phyloP scores from a whole-genome alignment of 2,329 filamentous ascomycete genomes.

The Plenodomus biglobosus region DNA sequence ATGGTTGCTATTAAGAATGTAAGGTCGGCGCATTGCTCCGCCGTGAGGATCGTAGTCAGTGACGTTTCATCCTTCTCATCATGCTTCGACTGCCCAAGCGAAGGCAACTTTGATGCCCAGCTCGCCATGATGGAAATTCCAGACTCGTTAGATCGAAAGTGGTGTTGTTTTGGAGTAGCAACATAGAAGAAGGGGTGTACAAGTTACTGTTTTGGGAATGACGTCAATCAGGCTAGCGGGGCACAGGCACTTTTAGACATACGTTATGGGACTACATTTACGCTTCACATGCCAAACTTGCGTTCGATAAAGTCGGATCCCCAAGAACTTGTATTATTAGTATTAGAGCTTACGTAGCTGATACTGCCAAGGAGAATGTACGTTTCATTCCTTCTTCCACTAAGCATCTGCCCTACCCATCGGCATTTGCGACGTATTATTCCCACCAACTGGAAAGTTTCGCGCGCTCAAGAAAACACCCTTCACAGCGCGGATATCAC shows the following conservation, averaged over 20 bases:
- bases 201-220: slow-evolving; percentile 15
- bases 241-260: slow-evolving; percentile 1
- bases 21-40: slow-evolving; percentile 51
- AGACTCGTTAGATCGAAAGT: not conserved
- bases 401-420: slow-evolving; percentile 23
- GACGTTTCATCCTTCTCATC: slow-evolving; percentile 37
- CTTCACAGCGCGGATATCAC: slow-evolving; percentile 77
- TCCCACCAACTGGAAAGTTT: slow-evolving; percentile 59
- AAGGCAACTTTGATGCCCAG: slow-evolving; percentile 39
- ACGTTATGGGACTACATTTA: not conserved
- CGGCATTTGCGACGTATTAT: slow-evolving; percentile 20
- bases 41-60: slow-evolving; percentile 50
- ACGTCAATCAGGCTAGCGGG: slow-evolving; percentile 22
- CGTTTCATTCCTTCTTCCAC: not conserved
- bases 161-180: slow-evolving; percentile 1
- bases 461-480: slow-evolving; percentile 73
- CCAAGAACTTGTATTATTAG: too few relatives aligned
- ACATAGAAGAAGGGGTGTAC: slow-evolving; percentile 1
- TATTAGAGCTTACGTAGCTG: too few relatives aligned
- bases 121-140: slow-evolving; percentile 21
- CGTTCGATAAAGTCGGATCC: not conserved
- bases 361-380: too few relatives aligned
- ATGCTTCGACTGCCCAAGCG: slow-evolving; percentile 37
- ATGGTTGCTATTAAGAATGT: slow-evolving; percentile 53
- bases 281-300: not conserved